phyloP scores from a whole-genome alignment of 345 rosid species.

The Durio zibethinus region DNA sequence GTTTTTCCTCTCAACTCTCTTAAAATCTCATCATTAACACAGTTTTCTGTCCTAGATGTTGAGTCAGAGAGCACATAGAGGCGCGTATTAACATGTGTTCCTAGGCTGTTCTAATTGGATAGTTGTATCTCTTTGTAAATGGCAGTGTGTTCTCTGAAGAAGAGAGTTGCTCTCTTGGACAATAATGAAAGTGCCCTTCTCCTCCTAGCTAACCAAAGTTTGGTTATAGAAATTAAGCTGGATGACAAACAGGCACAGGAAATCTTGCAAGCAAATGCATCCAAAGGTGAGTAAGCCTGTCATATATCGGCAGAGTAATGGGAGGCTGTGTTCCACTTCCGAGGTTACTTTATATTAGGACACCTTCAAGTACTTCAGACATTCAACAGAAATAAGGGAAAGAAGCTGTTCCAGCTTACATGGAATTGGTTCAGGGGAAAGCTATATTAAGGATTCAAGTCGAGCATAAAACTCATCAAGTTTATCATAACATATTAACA shows the following conservation, averaged over 20 bases:
- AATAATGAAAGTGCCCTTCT: conserved; percentile 17
- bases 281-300: background rate
- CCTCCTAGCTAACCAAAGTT: background rate
- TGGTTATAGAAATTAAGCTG: background rate
- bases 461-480: background rate
- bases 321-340: background rate
- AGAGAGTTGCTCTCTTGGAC: conserved; percentile 11
- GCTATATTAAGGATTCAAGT: background rate
- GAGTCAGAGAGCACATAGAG: conserved; percentile 15
- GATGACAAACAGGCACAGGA: too few relatives aligned
- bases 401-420: background rate
- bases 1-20: conserved; percentile 1
- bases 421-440: background rate
- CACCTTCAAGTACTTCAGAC: background rate
- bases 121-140: conserved; percentile 6
- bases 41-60: conserved; percentile 4
- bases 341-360: too few relatives aligned
- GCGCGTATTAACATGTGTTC: conserved; percentile 1
- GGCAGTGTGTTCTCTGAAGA: background rate
- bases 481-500: background rate
- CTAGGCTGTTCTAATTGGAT: conserved; percentile 14
- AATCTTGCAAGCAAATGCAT: background rate
- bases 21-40: conserved; percentile 2
- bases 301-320: background rate
- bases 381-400: background rate